phyloP scores from a whole-genome alignment of 2,329 filamentous ascomycete species.

The Sordariomycetes sp. region DNA sequence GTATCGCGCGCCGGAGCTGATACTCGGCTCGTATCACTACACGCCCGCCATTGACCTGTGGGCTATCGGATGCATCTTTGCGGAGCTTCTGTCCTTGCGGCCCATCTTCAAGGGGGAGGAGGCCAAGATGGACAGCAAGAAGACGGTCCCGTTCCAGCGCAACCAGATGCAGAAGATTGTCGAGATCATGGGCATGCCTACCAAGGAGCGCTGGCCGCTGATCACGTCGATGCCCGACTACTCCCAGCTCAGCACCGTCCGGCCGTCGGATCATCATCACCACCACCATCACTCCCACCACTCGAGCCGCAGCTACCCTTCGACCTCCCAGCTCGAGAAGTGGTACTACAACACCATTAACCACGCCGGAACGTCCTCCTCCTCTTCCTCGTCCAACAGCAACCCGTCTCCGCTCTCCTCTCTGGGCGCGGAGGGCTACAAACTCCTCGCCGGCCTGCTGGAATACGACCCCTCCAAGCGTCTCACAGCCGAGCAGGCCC shows the following conservation, averaged over 20 bases:
- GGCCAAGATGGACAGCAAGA: constrained; percentile 98
- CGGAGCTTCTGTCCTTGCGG: constrained; percentile 78
- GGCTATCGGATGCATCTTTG: constrained; percentile 97
- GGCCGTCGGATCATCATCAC: constrained; percentile 38
- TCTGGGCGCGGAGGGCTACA: constrained; percentile 69
- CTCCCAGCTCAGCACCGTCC: constrained; percentile 52
- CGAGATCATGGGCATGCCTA: constrained; percentile 87
- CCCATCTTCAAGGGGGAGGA: constrained; percentile 99
- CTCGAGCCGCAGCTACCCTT: constrained; percentile 17
- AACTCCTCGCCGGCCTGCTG: constrained; percentile 70
- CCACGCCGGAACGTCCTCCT: constrained; percentile 36
- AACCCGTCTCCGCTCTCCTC: constrained; percentile 37
- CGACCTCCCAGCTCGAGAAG: constrained; percentile 55
- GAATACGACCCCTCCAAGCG: constrained; percentile 90
- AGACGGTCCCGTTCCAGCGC: constrained; percentile 91
- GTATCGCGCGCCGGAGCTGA: constrained; percentile 91
- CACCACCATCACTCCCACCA: constrained; percentile 36
- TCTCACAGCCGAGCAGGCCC: constrained; percentile 75
- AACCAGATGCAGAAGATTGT: constrained; percentile 99
- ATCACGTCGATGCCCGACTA: constrained; percentile 83
- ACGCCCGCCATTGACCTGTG: constrained; percentile 95
- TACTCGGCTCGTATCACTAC: constrained; percentile 91
- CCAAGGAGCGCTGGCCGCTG: constrained; percentile 80
- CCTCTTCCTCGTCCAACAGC: constrained; percentile 13
- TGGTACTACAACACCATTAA: constrained; percentile 70